A percentile compares a stretch with the other conserved stretches of the same genome.
These are phyloP conservation scores for Trypanosoma melophagium DNA, from an alignment of 208 protist genomes.

Conservation along the genomic window DNA sequence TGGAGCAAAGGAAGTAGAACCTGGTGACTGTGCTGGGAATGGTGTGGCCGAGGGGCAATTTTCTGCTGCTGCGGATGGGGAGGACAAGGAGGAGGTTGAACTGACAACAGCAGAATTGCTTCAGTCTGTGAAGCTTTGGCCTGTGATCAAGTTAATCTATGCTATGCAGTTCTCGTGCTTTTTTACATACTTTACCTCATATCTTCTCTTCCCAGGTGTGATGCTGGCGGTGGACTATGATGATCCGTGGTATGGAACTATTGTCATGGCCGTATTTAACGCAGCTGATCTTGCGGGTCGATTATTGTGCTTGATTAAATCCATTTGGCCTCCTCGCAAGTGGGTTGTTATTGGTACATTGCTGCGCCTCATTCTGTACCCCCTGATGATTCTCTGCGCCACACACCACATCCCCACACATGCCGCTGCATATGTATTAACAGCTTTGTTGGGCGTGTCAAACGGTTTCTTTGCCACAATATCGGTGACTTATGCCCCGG, in stretches of 20 bases:
- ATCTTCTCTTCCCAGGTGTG: slow-evolving; percentile 80
- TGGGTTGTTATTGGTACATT: slow-evolving; percentile 21
- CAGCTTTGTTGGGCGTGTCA: slow-evolving; percentile 48
- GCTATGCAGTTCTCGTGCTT: slow-evolving; percentile 77
- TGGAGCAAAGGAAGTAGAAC: not conserved
- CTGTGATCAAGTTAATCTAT: slow-evolving; percentile 67
- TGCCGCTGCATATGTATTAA: slow-evolving; percentile 53
- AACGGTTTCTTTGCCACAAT: slow-evolving; percentile 81
- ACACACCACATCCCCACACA: slow-evolving; percentile 50
- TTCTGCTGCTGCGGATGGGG: not conserved
- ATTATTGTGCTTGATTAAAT: slow-evolving; percentile 41
- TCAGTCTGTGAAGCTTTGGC: slow-evolving; percentile 55
- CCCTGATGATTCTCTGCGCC: slow-evolving; percentile 75
- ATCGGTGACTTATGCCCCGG: slow-evolving; percentile 75
- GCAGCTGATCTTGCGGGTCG: slow-evolving; percentile 61
- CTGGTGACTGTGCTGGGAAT: not conserved
- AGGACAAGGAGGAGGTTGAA: slow-evolving; percentile 2
- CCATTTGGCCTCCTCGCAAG: slow-evolving; percentile 38
- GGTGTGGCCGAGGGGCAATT: not conserved
- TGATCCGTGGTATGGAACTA: slow-evolving; percentile 69
- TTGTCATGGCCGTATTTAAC: slow-evolving; percentile 76
- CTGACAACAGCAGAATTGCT: slow-evolving; percentile 61
- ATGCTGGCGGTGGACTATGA: slow-evolving; percentile 51
- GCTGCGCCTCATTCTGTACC: slow-evolving; percentile 60
- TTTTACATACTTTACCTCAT: slow-evolving; percentile 63